phyloP scores from a whole-genome alignment of 345 rosid species.

The Camelina neglecta region DNA sequence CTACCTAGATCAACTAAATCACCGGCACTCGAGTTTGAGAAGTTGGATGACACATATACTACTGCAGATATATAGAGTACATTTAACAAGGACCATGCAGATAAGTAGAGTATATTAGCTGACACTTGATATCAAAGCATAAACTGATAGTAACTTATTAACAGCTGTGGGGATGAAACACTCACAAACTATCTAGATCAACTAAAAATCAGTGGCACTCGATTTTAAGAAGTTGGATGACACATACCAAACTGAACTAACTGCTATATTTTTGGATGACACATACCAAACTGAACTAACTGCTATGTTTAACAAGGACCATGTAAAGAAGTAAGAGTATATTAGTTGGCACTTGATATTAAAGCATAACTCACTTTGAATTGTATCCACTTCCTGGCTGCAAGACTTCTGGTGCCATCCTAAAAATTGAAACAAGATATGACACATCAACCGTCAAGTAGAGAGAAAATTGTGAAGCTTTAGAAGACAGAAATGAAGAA shows the following conservation, averaged over 20 bases:
- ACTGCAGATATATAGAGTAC: no score
- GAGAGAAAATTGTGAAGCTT: slow-evolving; percentile 14
- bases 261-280: neutral
- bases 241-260: neutral
- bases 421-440: slow-evolving; percentile 44
- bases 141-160: slow-evolving; percentile 12
- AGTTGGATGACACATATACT: neutral
- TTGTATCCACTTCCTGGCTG: slow-evolving; percentile 97
- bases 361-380: slow-evolving; percentile 66
- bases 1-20: slow-evolving; percentile 6
- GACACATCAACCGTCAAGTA: neutral
- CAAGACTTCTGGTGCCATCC: slow-evolving; percentile 99
- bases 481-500: slow-evolving; percentile 13
- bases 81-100: slow-evolving; percentile 6
- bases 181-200: slow-evolving; percentile 16
- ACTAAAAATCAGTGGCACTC: neutral
- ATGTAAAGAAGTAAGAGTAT: slow-evolving; percentile 20
- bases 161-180: neutral
- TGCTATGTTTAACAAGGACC: neutral
- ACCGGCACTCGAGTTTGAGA: neutral
- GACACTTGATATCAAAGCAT: neutral
- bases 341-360: neutral
- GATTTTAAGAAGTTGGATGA: neutral
- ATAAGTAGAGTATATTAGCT: slow-evolving; percentile 9
- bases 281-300: slow-evolving; percentile 4